Base-by-base conservation (phyloP, 495 filamentous ascomycete species). In the Thozetella sp. region DNA sequence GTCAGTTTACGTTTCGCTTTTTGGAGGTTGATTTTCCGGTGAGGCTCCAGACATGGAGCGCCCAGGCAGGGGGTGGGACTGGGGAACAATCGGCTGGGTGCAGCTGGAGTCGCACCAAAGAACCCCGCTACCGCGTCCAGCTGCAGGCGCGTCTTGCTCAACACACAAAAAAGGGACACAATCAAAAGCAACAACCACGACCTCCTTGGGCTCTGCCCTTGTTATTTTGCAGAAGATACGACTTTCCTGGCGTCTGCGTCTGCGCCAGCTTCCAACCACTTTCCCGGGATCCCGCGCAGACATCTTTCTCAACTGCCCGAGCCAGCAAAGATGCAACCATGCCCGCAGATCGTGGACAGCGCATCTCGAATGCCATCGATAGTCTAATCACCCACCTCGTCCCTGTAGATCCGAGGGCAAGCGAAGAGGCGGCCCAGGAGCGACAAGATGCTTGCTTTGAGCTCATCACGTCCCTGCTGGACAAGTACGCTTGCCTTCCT, bases 371-470 rank as follows among this genome's bases (percentile, higher is more conserved):
- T 56, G 83, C 83, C 55, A 78, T 87, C 70, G 78, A 85, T 70
- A 80, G 79, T 63, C 75, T 87, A 70, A 81, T 87, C 58, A 73
- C 75, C 26, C 80, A 81, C 37, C 63, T 87, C 54, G 69, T 85
- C 55, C 81, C 82, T 59, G 63, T 73, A 56, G 73, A 80, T 58
- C 76, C 79, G 51, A 69, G 72, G 62, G 75, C 82, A 23, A 79
- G 79, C 65, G 77, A 84, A 51, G 76, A 80, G 30, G 63, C 68
- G 11, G 73, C 76, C 17, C 76, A 84, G 62, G 79, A 81, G 57
- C 71, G 79, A 61, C 79, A 85, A 59, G 70, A 83, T 57, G 70
- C 72, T 54, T 80, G 79, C 62, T 75, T 83, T 50, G 78, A 85
- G 17, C 73, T 82, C 53, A 81, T 82, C 30, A 72, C 67, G 37